Evolutionary conservation across 129 eudicot genomes (phyloP).

Genomic region (Artemisia argyi): DNA sequence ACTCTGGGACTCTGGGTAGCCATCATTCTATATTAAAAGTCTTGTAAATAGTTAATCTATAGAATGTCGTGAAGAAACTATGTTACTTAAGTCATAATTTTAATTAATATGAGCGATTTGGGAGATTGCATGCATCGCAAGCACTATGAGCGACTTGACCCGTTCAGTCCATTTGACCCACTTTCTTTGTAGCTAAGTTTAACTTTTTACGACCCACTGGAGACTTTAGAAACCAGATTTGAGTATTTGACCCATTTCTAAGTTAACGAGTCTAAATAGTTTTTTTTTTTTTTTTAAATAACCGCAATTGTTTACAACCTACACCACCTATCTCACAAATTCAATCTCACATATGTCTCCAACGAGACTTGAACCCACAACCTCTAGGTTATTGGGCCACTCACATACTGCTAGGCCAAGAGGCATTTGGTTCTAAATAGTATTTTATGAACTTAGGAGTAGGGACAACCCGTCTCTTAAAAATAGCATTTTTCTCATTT

Average conservation of each 20-base stretch:
- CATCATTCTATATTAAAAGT: not conserved
- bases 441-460: conserved; percentile 14
- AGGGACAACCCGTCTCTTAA: conserved; percentile 36
- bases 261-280: too few relatives aligned
- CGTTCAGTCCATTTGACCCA: not conserved
- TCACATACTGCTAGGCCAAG: too few relatives aligned
- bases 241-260: too few relatives aligned
- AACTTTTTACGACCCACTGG: too few relatives aligned
- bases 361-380: not conserved
- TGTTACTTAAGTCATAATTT: not conserved
- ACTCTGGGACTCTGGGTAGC: not conserved
- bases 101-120: too few relatives aligned
- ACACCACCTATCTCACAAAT: too few relatives aligned
- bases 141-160: too few relatives aligned
- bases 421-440: not conserved
- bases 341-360: too few relatives aligned
- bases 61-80: not conserved
- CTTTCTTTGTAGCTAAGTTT: not conserved
- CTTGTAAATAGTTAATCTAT: not conserved
- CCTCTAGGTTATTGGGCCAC: not conserved
- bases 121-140: too few relatives aligned
- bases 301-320: too few relatives aligned
- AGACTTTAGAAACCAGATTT: too few relatives aligned
- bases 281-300: too few relatives aligned
- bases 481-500: conserved; percentile 67